Base-by-base conservation (phyloP, 2,329 filamentous ascomycete species). In the Tolypocladium inflatum region DNA sequence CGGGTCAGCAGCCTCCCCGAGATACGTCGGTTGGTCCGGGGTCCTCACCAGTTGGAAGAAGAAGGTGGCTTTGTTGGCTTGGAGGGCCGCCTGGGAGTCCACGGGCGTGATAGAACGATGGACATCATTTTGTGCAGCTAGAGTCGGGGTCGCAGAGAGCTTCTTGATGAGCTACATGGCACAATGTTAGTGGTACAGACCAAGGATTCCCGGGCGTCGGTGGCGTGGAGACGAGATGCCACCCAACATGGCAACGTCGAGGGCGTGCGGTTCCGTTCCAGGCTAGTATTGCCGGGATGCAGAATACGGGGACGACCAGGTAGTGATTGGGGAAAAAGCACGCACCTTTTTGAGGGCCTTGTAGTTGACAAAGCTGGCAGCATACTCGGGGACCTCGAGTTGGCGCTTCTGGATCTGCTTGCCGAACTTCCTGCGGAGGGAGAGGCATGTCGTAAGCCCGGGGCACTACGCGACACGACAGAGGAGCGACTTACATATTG, bases 351-450 rank as follows among this genome's bases (percentile, higher is more conserved):
- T 99, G 66, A 99, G 81, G 60, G 91, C 92, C 78, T 99, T 99
- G 80, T 99, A 99, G 77, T 99, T 97, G 67, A 97, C 92, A 72
- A 99, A 99, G 76, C 92, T 97, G 63, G 93, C 91, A 62, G 94
- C 93, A 87, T 99, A 99, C 83, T 99, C 94, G 60, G 94, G 94
- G 60, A 99, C 92, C 74, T 99, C 94, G 69, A 99, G 90, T 82
- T 99, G 94, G 73, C 92, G 88, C 80, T 96, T 96, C 80, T 97
- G 94, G 66, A 99, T 96, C 73, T 97, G 91, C 81, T 99, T 99
- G 75, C 94, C 94, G 80, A 99, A 99, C 84, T 99, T 99, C 94
- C 93, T 99, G 68, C 55, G 62, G 59, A 39, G 52, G 35, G 50
- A 55, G 55, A 54, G 41, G 54, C 39, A 39, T 55, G 59, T 59